Conservation (phyloP, 495 filamentous ascomycete genomes). For the Aspergillus hancockii region DNA sequence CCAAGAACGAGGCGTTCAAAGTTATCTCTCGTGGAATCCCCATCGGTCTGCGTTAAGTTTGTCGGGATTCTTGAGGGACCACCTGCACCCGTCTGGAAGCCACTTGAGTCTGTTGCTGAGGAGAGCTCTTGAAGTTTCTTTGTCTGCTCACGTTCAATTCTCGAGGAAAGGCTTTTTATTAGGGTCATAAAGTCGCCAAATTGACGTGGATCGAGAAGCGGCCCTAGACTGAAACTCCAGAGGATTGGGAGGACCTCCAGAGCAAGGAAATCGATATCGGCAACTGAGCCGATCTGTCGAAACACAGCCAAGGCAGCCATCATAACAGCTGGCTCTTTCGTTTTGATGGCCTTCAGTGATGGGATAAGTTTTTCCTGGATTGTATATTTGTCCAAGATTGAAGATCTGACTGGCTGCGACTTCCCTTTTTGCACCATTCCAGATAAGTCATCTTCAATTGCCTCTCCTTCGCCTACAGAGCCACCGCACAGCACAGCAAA, state of each 20-base stretch:
- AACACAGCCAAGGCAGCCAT: slow-evolving; percentile 89
- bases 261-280: slow-evolving; percentile 90
- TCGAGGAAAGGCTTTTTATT: slow-evolving; percentile 75
- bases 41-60: slow-evolving; percentile 27
- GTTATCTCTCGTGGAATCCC: slow-evolving; percentile 58
- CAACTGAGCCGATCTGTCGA: slow-evolving; percentile 74
- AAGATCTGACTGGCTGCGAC: slow-evolving; percentile 59
- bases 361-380: slow-evolving; percentile 96
- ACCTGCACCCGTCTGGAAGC: slow-evolving; percentile 36
- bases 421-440: slow-evolving; percentile 56
- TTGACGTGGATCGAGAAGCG: slow-evolving; percentile 80
- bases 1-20: slow-evolving; percentile 90
- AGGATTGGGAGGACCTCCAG: slow-evolving; percentile 85
- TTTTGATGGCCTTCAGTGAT: slow-evolving; percentile 89
- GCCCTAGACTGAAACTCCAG: slow-evolving; percentile 91
- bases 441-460: slow-evolving; percentile 66
- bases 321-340: slow-evolving; percentile 96
- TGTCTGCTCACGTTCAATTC: slow-evolving; percentile 84
- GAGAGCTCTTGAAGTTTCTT: slow-evolving; percentile 84
- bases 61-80: slow-evolving; percentile 28
- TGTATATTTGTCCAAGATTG: slow-evolving; percentile 92
- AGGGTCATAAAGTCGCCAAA: slow-evolving; percentile 86
- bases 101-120: slow-evolving; percentile 44
- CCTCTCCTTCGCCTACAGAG: slow-evolving; percentile 37
- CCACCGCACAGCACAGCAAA: slow-evolving; percentile 89